Percentiles rank a stretch among this genome's conserved stretches.
Evolutionary conservation across 176 grass and related monocot species (phyloP).

Genomic region (Juncus inflexus): DNA sequence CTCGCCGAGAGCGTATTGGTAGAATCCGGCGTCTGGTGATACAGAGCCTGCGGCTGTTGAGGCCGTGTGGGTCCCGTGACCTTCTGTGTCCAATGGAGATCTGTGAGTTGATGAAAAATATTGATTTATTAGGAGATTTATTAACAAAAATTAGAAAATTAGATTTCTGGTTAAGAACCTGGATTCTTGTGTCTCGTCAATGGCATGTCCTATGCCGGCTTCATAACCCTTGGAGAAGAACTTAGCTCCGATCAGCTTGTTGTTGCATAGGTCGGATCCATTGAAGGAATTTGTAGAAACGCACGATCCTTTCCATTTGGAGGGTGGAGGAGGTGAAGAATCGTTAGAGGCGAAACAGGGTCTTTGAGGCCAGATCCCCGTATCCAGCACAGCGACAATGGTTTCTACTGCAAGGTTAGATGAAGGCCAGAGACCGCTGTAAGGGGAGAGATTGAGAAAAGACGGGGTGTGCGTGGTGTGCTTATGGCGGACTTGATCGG

Average conservation of each 20-base stretch:
- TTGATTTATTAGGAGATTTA: too few species aligned
- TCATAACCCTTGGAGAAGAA: slow-evolving; percentile 84
- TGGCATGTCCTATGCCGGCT: slow-evolving; percentile 38
- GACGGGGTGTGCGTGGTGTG: slow-evolving; percentile 61
- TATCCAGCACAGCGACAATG: slow-evolving; percentile 68
- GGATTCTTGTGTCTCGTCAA: slow-evolving; percentile 63
- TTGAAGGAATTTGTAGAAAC: slow-evolving; percentile 38
- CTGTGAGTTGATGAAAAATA: slow-evolving; percentile 19
- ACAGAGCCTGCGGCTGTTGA: slow-evolving; percentile 58
- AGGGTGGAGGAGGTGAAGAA: slow-evolving; percentile 29
- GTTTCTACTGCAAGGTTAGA: slow-evolving; percentile 26
- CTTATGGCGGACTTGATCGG: slow-evolving; percentile 40
- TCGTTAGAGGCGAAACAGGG: slow-evolving; percentile 39
- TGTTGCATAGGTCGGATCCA: slow-evolving; percentile 54
- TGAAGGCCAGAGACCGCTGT: slow-evolving; percentile 47
- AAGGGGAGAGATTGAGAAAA: slow-evolving; percentile 51
- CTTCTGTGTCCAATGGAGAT: slow-evolving; percentile 74
- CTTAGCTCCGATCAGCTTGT: slow-evolving; percentile 67
- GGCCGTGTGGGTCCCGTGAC: slow-evolving; percentile 83
- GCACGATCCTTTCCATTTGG: slow-evolving; percentile 31
- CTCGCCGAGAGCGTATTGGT: slow-evolving; percentile 47
- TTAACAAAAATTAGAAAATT: too few species aligned
- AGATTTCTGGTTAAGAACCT: slow-evolving; percentile 4
- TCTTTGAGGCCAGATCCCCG: slow-evolving; percentile 43
- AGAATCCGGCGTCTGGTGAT: slow-evolving; percentile 33